These are phyloP conservation scores for Sordariomycetes sp. DNA, from an alignment of 2,329 filamentous ascomycete species.

Conservation along the genomic window DNA sequence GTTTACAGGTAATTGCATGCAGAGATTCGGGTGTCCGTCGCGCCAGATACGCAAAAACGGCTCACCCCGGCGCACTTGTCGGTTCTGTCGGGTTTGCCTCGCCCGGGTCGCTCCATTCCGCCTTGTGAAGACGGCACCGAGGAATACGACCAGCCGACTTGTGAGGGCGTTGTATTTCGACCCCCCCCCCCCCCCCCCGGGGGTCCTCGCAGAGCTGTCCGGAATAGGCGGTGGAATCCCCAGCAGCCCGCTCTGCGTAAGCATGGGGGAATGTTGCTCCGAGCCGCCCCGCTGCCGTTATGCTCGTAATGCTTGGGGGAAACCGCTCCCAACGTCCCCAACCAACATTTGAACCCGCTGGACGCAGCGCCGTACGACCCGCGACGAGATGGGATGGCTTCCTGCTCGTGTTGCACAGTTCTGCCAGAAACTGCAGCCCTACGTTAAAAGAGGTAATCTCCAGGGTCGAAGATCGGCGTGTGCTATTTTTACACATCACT, in stretches of 20 bases:
- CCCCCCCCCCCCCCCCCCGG: no score
- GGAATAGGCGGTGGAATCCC: background rate
- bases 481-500: background rate
- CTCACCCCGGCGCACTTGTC: background rate
- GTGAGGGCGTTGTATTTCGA: background rate
- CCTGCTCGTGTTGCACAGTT: background rate
- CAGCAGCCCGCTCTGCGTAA: background rate
- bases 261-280: slow-evolving; percentile 2
- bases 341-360: background rate
- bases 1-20: no score
- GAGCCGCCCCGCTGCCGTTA: background rate
- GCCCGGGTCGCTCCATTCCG: no score
- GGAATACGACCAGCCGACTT: background rate
- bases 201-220: background rate
- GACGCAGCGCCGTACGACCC: no score
- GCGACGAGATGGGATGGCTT: no score
- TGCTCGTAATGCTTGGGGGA: background rate
- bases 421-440: slow-evolving; percentile 1
- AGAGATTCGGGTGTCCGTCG: no score
- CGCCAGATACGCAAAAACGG: background rate
- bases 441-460: background rate
- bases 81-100: background rate
- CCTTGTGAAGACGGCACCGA: background rate
- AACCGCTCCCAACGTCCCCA: background rate
- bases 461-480: background rate